Evolutionary conservation across 1,284 basidiomycete species (phyloP), one percentile per base, ranked within the genome.

Genomic region (Pseudozyma sp.): DNA sequence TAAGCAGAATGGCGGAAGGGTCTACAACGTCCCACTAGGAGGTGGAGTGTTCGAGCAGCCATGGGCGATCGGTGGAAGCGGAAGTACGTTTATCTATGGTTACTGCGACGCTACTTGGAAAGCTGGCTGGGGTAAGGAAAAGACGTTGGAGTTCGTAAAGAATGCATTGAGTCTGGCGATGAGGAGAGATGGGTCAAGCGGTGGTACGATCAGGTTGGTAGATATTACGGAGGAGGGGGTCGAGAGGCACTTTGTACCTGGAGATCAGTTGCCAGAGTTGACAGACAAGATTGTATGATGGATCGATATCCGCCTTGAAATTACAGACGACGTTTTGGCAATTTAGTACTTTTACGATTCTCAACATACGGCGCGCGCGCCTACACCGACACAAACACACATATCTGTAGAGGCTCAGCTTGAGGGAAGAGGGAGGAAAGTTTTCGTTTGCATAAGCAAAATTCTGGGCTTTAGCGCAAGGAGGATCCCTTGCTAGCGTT

Each of bases 21-120:
- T 99, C 45, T 99, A 94, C 87, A 98, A 97, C 85, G 94, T 83
- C 14, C 78, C 82, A 9, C 68, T 83, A 1, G 81, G 79, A 25
- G 83, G 80, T 8, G 82, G 79, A n/a, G 60, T 80, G 13, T 82
- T 84, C 55, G 70, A 84, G 59, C 78, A 81, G 52, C 81, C 82
- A 1, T 83, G 79, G 82, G 82, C 82, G 1, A 82, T 83, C 49
- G 82, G 83, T 18, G 78, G 76, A 49, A 97, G 94, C 59, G 97
- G 97, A 14, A 97, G 95, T 45, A 94, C 95, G 12, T 99, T 98
- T 85, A 95, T 99, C 18, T 99, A 99, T 84, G 97, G 96, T 52
- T 99, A 97, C 87, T 99, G 97, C 85, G 97, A 99, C 86, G 94
- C 97, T 35, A 98, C 94, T n/a, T 99, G 93, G 86, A 87, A 90